Base-by-base conservation (phyloP, 495 filamentous ascomycete species). In the Hyphodiscus hymeniophilus region DNA sequence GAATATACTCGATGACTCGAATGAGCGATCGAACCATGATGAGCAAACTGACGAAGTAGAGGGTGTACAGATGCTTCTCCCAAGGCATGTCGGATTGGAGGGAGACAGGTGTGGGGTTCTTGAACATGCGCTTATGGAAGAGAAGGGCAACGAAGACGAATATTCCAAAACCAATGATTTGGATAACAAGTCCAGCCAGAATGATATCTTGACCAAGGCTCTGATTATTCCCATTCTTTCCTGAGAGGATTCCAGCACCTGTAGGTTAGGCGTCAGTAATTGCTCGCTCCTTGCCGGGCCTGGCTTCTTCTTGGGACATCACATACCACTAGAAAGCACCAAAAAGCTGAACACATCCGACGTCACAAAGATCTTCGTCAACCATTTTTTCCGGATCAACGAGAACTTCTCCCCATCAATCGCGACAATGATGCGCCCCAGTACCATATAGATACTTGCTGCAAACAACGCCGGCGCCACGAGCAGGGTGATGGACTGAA, bases 11-110 rank as follows among this genome's bases (percentile, higher is more conserved):
- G 7, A 75, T 65, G 7, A 78, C 64, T 20, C 80, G 69, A 51
- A 80, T 69, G 1, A 81, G 46, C 1, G 67, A 75, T n/a, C 81
- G 71, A 0, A 81, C 45, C 48, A 83, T 60, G 47, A 86, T 82
- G 6, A 83, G 61, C 1, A 52, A 51, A 40, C 71, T 75, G 3
- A 66, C 66, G n/a, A 42, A 43, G 52, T 79, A 81, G 1, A 82
- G 64, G 13, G 70, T 64, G n/a, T 48, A 41, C 42, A 85, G 54
- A 41, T 79, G 67, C 17, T 64, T 71, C 35, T 57, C 51, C 81
- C 79, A 84, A 11, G 47, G 52, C 7, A 42, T 24, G n/a, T 0
- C 60, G 54, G 11, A 36, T 49, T 42, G n/a, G 10, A 48, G 16
- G 8, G 42, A 35, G 3, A 51, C 38, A 13, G 38, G 8, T 13